Evolutionary conservation across 805 yeast genomes (phyloP).

Genomic region (Yarrowia porcina): DNA sequence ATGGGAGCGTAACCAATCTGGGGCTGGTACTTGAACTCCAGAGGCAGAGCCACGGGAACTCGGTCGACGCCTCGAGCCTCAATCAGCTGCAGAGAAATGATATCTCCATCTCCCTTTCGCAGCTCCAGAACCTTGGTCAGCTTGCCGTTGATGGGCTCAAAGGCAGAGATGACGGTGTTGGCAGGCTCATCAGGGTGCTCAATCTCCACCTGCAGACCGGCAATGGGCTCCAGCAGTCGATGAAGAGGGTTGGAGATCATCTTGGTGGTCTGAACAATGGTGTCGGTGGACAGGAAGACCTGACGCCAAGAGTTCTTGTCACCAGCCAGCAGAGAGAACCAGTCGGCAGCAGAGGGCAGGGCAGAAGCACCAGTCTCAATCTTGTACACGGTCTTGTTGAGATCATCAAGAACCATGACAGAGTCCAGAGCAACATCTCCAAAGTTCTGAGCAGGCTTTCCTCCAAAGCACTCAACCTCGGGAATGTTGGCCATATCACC

Average conservation of each 20-base stretch:
- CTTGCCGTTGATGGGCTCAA: slow-evolving; percentile 66
- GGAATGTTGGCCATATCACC: slow-evolving; percentile 76
- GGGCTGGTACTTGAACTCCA: slow-evolving; percentile 76
- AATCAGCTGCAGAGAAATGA: slow-evolving; percentile 69
- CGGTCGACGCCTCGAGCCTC: slow-evolving; percentile 85
- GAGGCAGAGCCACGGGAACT: slow-evolving; percentile 67
- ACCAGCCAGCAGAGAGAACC: slow-evolving; percentile 86
- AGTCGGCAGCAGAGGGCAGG: slow-evolving; percentile 46
- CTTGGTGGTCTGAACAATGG: slow-evolving; percentile 80
- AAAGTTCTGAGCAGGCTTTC: slow-evolving; percentile 46
- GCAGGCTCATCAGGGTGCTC: slow-evolving; percentile 48
- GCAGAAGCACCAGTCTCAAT: slow-evolving; percentile 40
- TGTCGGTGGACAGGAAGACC: slow-evolving; percentile 75
- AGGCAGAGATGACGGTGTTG: slow-evolving; percentile 60
- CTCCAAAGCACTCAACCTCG: slow-evolving; percentile 84
- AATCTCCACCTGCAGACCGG: slow-evolving; percentile 61
- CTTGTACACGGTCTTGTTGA: slow-evolving; percentile 36
- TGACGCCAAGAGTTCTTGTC: slow-evolving; percentile 78
- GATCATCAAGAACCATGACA: slow-evolving; percentile 31
- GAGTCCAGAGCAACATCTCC: slow-evolving; percentile 35
- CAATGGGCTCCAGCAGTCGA: slow-evolving; percentile 73
- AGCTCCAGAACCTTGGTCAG: slow-evolving; percentile 58
- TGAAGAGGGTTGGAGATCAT: slow-evolving; percentile 76
- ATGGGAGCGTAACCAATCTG: slow-evolving; percentile 95
- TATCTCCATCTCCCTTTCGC: slow-evolving; percentile 45